phyloP scores from a whole-genome alignment of 768 basidiomycete genomes.

The Termitomyces sp. region DNA sequence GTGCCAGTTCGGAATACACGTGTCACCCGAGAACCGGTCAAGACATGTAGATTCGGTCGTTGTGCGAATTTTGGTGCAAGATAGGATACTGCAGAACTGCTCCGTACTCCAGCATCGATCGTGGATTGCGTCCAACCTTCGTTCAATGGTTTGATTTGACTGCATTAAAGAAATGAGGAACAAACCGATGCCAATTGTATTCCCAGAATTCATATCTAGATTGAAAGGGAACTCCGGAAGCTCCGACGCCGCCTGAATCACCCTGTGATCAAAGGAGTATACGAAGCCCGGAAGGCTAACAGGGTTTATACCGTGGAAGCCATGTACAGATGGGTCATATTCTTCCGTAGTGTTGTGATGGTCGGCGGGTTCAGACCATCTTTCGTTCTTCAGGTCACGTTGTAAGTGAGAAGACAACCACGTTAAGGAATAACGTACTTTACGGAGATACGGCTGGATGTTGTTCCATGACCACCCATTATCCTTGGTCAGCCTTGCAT shows the following conservation, averaged over 20 bases:
- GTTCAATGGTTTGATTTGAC: not conserved
- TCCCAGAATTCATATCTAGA: conserved; percentile 20
- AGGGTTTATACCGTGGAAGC: conserved; percentile 21
- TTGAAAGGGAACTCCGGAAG: conserved; percentile 21
- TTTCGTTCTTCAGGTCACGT: conserved; percentile 16
- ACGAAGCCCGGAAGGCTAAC: conserved; percentile 23
- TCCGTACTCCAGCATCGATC: conserved; percentile 17
- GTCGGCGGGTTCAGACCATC: conserved; percentile 22
- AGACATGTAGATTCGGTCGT: conserved; percentile 19
- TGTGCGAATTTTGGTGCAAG: conserved; percentile 11
- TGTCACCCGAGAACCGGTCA: conserved; percentile 17
- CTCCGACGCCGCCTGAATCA: conserved; percentile 21
- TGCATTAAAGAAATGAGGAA: not conserved
- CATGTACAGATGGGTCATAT: conserved; percentile 7
- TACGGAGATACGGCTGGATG: conserved; percentile 20
- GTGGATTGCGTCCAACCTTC: conserved; percentile 22
- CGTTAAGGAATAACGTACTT: conserved; percentile 7
- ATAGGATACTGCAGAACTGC: conserved; percentile 22
- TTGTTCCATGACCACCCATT: conserved; percentile 27
- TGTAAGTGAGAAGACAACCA: not conserved
- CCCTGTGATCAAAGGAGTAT: conserved; percentile 18
- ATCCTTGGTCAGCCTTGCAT: conserved; percentile 22
- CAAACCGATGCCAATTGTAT: conserved; percentile 18
- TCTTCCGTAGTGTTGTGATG: conserved; percentile 18
- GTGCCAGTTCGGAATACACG: conserved; percentile 14